These are phyloP conservation scores for Penicillium olsonii DNA, from an alignment of 2,329 filamentous ascomycete species.

Conservation along the genomic window DNA sequence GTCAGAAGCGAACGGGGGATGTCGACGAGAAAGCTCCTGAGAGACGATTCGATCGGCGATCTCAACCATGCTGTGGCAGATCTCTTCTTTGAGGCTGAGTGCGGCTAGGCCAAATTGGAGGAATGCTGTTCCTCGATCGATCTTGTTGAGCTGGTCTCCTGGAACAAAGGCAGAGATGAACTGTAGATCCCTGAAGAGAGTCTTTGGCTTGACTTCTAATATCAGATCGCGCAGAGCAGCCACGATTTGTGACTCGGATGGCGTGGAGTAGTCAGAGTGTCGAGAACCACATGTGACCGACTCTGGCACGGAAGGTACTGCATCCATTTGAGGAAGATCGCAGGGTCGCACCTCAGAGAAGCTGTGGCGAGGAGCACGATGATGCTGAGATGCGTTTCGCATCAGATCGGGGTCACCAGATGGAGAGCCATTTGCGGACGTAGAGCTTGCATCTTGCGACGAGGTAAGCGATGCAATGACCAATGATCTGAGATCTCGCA, in stretches of 20 bases:
- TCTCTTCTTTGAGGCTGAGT: slow-evolving; percentile 82
- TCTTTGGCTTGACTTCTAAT: slow-evolving; percentile 71
- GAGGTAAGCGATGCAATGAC: slow-evolving; percentile 73
- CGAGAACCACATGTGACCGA: slow-evolving; percentile 36
- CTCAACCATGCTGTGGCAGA: slow-evolving; percentile 81
- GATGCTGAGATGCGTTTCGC: slow-evolving; percentile 1
- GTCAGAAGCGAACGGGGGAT: slow-evolving; percentile 33
- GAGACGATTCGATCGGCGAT: slow-evolving; percentile 69
- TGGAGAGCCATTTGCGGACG: background rate
- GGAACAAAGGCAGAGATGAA: slow-evolving; percentile 66
- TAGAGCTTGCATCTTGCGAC: slow-evolving; percentile 43
- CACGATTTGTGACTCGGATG: slow-evolving; percentile 63
- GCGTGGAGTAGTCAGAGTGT: slow-evolving; percentile 51
- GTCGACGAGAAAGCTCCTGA: slow-evolving; percentile 49
- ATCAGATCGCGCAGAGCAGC: slow-evolving; percentile 69
- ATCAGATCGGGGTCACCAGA: slow-evolving; percentile 2
- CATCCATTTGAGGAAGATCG: slow-evolving; percentile 17
- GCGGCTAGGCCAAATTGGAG: slow-evolving; percentile 88
- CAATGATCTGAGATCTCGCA: slow-evolving; percentile 80
- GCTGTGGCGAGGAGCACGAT: slow-evolving; percentile 31
- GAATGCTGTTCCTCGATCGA: slow-evolving; percentile 72
- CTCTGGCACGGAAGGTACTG: slow-evolving; percentile 26
- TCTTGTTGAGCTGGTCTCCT: slow-evolving; percentile 58
- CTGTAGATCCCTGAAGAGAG: slow-evolving; percentile 78
- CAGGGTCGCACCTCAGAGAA: slow-evolving; percentile 31